These are phyloP conservation scores for Achaetomiella virescens DNA, from an alignment of 495 filamentous ascomycete genomes.

Conservation along the genomic window DNA sequence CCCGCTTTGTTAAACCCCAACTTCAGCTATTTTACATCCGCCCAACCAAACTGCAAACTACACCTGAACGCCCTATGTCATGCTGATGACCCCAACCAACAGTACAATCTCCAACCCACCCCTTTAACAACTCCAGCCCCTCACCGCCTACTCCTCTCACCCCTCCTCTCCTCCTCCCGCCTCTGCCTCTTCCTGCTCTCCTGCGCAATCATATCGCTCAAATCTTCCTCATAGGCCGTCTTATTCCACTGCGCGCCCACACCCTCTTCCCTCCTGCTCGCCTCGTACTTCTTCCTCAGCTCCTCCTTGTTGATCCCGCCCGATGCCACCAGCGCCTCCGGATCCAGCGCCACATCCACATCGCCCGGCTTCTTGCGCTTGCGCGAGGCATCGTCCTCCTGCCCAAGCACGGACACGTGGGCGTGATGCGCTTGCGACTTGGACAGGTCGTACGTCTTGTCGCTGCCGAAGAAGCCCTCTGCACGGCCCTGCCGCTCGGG, in stretches of 20 bases:
- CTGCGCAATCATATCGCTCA: conserved; percentile 94
- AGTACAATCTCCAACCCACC: too few species aligned
- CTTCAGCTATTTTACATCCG: too few species aligned
- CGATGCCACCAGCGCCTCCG: conserved; percentile 61
- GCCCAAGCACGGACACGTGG: conserved; percentile 58
- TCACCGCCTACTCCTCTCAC: conserved; percentile 28
- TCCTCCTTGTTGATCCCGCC: conserved; percentile 66
- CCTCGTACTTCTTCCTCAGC: conserved; percentile 60
- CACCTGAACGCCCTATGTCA: too few species aligned
- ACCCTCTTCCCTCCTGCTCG: conserved; percentile 63
- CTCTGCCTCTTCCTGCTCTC: conserved; percentile 86
- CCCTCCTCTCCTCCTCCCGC: conserved; percentile 70
- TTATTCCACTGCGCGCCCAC: conserved; percentile 53
- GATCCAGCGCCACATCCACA: conserved; percentile 84
- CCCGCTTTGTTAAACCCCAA: too few species aligned
- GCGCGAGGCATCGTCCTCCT: conserved; percentile 57
- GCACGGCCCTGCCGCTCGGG: conserved; percentile 77
- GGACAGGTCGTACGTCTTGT: conserved; percentile 80
- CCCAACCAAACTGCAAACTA: too few species aligned
- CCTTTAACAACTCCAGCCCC: conserved; percentile 9
- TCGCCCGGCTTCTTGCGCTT: conserved; percentile 96
- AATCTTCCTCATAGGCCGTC: conserved; percentile 71
- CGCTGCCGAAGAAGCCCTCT: conserved; percentile 93
- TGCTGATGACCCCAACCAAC: too few species aligned
- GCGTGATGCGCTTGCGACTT: conserved; percentile 29